phyloP scores from a whole-genome alignment of 169 alveolate genomes.

The Plasmodium inui region DNA sequence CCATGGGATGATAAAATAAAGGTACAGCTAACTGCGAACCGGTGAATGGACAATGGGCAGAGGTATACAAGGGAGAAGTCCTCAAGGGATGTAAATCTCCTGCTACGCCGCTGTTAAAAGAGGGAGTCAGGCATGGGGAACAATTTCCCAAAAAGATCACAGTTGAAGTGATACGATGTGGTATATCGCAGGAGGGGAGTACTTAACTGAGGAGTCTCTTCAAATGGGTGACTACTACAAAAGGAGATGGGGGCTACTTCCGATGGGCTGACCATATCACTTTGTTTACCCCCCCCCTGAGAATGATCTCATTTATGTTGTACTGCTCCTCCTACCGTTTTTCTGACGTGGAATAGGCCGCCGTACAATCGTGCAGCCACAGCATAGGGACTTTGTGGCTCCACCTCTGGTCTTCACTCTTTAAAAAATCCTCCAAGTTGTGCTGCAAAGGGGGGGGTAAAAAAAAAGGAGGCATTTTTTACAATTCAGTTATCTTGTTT shows the following conservation, averaged over 20 bases:
- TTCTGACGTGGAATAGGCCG: conserved; percentile 13
- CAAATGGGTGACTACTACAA: conserved; percentile 1
- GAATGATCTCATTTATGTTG: not conserved
- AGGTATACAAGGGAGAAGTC: not conserved
- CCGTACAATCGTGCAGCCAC: conserved; percentile 39
- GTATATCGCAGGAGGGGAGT: not conserved
- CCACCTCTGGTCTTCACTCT: not conserved
- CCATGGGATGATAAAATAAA: not conserved
- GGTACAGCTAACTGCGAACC: not conserved
- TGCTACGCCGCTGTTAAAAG: not conserved
- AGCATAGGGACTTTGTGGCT: conserved; percentile 38
- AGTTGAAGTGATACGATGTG: not conserved
- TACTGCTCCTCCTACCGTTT: not conserved
- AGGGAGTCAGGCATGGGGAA: not conserved
- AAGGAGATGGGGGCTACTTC: not conserved
- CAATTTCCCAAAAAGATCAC: not conserved
- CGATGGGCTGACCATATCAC: not conserved
- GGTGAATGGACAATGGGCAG: not conserved
- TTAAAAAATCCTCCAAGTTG: not conserved
- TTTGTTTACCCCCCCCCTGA: not conserved
- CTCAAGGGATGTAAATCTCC: not conserved
- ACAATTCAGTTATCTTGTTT: not conserved
- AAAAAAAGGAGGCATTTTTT: not conserved
- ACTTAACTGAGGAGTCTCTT: not conserved
- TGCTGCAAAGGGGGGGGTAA: conserved; percentile 5